Conservation (phyloP, 441 rosid species). For the Erodium trifolium region DNA sequence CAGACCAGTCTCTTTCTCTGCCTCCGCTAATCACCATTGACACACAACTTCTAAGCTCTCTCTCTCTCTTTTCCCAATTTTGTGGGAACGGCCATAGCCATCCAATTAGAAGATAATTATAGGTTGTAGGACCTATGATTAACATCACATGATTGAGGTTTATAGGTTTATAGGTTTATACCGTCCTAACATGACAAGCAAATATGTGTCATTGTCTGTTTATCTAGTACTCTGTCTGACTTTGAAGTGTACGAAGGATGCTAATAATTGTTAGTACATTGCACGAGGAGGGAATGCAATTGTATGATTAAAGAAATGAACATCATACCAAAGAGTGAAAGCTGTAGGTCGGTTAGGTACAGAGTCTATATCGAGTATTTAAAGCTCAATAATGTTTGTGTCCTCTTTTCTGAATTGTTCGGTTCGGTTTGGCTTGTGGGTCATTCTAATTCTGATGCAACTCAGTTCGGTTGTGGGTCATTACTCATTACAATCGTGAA, state of each 20-base stretch:
- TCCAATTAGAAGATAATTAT: not conserved
- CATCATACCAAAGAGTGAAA: constrained; percentile 4
- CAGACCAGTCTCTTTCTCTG: not conserved
- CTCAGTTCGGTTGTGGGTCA: too few relatives aligned
- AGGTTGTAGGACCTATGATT: constrained; percentile 1
- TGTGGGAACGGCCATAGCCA: not conserved
- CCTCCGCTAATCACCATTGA: not conserved
- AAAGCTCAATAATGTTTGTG: constrained; percentile 4
- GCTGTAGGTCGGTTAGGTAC: constrained; percentile 7
- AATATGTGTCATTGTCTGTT: not conserved
- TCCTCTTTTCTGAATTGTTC: constrained; percentile 3
- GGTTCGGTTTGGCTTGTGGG: constrained; percentile 4
- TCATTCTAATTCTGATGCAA: not conserved
- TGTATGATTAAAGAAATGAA: not conserved
- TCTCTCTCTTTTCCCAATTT: not conserved
- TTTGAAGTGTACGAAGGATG: not conserved
- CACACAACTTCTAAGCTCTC: not conserved
- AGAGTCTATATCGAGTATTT: not conserved
- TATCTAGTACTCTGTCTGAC: constrained; percentile 4
- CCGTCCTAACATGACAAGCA: not conserved
- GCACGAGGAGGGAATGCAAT: constrained; percentile 7
- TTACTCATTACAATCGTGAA: too few relatives aligned
- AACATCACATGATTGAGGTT: constrained; percentile 1
- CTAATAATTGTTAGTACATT: constrained; percentile 8
- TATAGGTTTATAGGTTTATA: not conserved